These are phyloP conservation scores for Boletus fagicola DNA, from an alignment of 768 basidiomycete species.

Conservation along the genomic window DNA sequence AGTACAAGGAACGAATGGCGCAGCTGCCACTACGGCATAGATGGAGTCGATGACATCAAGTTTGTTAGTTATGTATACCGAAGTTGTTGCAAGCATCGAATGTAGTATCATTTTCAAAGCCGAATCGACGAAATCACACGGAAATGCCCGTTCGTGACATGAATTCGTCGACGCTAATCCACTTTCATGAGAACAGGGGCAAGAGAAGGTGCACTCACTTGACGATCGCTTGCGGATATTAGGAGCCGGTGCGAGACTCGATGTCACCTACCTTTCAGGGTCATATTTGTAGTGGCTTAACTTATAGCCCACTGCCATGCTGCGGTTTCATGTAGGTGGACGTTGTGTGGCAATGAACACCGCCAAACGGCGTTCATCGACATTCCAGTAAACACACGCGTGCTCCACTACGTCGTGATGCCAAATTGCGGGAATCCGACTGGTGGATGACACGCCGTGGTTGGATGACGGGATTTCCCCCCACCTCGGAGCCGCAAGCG, in stretches of 20 bases:
- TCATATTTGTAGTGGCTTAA: neutral
- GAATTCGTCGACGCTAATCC: neutral
- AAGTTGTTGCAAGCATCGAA: neutral
- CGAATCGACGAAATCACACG: neutral
- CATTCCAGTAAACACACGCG: neutral
- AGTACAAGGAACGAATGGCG: neutral
- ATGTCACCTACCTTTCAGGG: neutral
- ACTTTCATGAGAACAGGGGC: neutral
- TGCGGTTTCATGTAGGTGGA: neutral
- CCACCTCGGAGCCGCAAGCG: neutral
- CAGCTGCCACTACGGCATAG: neutral
- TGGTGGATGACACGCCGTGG: neutral
- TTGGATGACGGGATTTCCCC: neutral
- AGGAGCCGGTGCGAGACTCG: neutral
- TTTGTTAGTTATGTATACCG: too few species aligned
- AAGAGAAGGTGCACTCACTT: neutral
- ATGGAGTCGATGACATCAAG: neutral
- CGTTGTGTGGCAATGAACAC: neutral
- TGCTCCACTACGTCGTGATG: neutral
- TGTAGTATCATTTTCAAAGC: too few species aligned
- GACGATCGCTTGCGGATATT: neutral
- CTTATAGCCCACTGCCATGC: neutral
- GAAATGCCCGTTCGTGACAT: neutral
- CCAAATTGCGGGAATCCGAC: neutral
- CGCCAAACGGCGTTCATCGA: neutral